phyloP scores from a whole-genome alignment of 495 filamentous ascomycete genomes.

The Rusavskia elegans region DNA sequence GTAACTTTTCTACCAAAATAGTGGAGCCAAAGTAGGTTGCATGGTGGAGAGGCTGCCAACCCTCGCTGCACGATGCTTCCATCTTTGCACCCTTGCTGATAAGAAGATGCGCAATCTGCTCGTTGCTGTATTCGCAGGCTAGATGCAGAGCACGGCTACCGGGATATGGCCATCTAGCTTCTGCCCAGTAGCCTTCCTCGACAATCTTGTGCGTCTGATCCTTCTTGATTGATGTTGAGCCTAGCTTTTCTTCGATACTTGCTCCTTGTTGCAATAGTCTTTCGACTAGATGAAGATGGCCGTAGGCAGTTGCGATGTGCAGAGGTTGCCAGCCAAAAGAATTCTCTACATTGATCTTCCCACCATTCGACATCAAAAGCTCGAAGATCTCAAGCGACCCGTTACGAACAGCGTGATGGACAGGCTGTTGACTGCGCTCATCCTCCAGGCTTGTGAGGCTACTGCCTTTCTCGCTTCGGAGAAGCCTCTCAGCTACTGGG shows the following conservation, averaged over 20 bases:
- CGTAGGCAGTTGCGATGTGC: constrained; percentile 16
- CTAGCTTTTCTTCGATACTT: constrained; percentile 14
- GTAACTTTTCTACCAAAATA: constrained; percentile 7
- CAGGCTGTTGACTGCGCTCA: constrained; percentile 9
- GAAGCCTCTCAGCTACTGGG: constrained; percentile 3
- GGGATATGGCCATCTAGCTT: constrained; percentile 15
- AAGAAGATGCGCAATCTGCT: constrained; percentile 11
- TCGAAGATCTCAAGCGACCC: constrained; percentile 9
- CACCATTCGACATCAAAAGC: constrained; percentile 9
- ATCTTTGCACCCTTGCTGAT: constrained; percentile 14
- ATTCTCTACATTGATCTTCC: constrained; percentile 10
- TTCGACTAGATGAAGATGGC: constrained; percentile 11
- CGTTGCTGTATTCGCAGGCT: constrained; percentile 13
- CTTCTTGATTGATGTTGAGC: constrained; percentile 10
- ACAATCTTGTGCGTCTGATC: constrained; percentile 12
- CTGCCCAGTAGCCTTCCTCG: constrained; percentile 15
- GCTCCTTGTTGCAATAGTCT: constrained; percentile 9
- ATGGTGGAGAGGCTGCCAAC: constrained; percentile 14
- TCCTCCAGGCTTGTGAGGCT: constrained; percentile 8
- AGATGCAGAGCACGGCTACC: constrained; percentile 15
- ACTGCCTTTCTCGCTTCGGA: constrained; percentile 6
- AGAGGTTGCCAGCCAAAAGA: constrained; percentile 15
- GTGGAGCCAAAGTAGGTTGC: constrained; percentile 9
- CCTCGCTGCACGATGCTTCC: constrained; percentile 6
- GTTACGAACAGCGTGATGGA: constrained; percentile 14